Conservation (phyloP, 2,329 filamentous ascomycete genomes). For the Trichophyton rubrum region DNA sequence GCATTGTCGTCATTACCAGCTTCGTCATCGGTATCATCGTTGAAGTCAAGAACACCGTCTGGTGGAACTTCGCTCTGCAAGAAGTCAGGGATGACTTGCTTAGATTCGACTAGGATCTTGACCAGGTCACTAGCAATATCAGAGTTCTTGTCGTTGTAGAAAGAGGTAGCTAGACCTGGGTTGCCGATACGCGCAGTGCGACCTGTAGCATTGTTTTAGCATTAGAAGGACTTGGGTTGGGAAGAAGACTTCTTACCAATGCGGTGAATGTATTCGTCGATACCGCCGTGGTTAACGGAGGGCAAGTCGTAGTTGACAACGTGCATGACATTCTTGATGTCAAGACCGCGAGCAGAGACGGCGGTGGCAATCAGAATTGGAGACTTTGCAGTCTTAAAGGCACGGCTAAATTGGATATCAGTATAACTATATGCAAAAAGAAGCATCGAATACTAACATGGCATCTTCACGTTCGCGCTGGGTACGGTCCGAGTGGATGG, state of each 20-base stretch:
- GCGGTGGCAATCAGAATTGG: conserved; percentile 81
- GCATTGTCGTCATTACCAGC: conserved; percentile 11
- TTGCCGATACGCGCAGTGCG: conserved; percentile 92
- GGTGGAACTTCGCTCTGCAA: conserved; percentile 46
- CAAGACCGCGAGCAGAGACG: conserved; percentile 75
- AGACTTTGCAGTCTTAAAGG: conserved; percentile 61
- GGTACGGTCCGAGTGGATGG: conserved; percentile 76
- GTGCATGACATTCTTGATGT: conserved; percentile 74
- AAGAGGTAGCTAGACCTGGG: conserved; percentile 70
- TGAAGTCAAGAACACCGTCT: conserved; percentile 34
- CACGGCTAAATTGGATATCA: conserved; percentile 38
- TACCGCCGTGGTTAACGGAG: conserved; percentile 61
- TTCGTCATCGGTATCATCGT: conserved; percentile 43
- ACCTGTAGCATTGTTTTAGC: conserved; percentile 37
- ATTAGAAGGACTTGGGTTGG: background rate
- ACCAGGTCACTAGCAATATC: conserved; percentile 59
- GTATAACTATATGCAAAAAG: conserved; percentile 1
- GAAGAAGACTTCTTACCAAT: conserved; percentile 52
- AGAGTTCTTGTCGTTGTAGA: conserved; percentile 70
- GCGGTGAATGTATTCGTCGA: conserved; percentile 85
- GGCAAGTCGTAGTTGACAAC: conserved; percentile 93
- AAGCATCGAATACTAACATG: conserved; percentile 40
- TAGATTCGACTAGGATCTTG: conserved; percentile 67
- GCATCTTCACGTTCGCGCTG: conserved; percentile 88
- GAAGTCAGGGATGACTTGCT: conserved; percentile 72